phyloP scores from a whole-genome alignment of 1,284 basidiomycete species.

The Somion occarium region DNA sequence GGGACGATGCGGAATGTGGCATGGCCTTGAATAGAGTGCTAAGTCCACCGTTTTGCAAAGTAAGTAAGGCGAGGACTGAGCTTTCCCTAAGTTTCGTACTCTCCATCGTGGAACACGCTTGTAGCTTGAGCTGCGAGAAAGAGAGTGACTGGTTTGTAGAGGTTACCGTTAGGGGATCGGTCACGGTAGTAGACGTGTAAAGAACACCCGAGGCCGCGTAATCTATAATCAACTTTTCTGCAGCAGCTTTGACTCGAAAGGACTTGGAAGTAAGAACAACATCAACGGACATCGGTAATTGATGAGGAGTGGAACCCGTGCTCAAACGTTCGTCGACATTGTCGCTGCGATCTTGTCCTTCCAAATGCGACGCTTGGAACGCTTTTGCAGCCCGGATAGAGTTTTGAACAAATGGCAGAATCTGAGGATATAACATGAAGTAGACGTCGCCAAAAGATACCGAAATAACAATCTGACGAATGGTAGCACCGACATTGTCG shows the following conservation, averaged over 20 bases:
- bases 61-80: slow-evolving; percentile 56
- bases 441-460: slow-evolving; percentile 40
- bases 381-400: slow-evolving; percentile 44
- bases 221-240: slow-evolving; percentile 43
- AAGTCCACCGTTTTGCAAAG: slow-evolving; percentile 39
- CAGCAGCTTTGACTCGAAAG: slow-evolving; percentile 50
- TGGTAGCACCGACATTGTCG: neutral
- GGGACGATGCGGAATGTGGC: slow-evolving; percentile 20
- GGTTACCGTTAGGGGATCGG: slow-evolving; percentile 18
- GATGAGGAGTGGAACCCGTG: slow-evolving; percentile 1
- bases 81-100: slow-evolving; percentile 35
- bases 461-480: slow-evolving; percentile 19
- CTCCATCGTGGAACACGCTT: slow-evolving; percentile 48
- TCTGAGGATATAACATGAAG: slow-evolving; percentile 51
- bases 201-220: slow-evolving; percentile 39
- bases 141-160: slow-evolving; percentile 45
- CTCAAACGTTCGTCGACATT: neutral
- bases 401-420: slow-evolving; percentile 59
- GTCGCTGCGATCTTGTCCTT: neutral
- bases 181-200: slow-evolving; percentile 34
- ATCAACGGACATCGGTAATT: slow-evolving; percentile 16
- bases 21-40: slow-evolving; percentile 39
- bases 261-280: slow-evolving; percentile 19
- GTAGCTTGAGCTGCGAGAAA: slow-evolving; percentile 47
- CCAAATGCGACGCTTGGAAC: slow-evolving; percentile 9